phyloP scores from a whole-genome alignment of 768 basidiomycete genomes.

The Boletus sp. region DNA sequence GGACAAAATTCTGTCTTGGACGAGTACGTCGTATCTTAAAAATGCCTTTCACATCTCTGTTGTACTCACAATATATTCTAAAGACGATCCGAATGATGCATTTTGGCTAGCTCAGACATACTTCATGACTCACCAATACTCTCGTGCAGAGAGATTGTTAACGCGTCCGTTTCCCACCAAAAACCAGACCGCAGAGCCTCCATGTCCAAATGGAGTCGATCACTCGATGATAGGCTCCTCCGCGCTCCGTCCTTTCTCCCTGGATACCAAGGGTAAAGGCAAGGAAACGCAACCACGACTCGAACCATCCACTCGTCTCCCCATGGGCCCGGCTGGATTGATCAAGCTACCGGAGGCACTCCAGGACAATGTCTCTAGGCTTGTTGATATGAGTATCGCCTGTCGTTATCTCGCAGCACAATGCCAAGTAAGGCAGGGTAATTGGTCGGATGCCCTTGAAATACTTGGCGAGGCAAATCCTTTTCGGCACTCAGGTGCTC shows the following conservation, averaged over 20 bases:
- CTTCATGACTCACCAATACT: constrained; percentile 94
- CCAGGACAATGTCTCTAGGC: constrained; percentile 64
- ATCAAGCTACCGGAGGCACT: constrained; percentile 65
- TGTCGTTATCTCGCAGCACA: constrained; percentile 97
- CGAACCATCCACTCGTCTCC: constrained; percentile 51
- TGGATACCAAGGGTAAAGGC: constrained; percentile 56
- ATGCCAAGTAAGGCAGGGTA: constrained; percentile 88
- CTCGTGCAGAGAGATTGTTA: constrained; percentile 88
- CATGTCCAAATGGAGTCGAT: constrained; percentile 27
- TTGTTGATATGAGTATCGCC: constrained; percentile 93
- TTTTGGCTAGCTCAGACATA: constrained; percentile 99
- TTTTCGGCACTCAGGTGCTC: constrained; percentile 66
- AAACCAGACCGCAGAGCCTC: constrained; percentile 38
- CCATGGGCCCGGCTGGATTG: constrained; percentile 70
- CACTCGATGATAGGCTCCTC: constrained; percentile 22
- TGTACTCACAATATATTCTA: constrained; percentile 1
- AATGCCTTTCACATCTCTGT: constrained; percentile 1
- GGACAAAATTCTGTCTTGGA: constrained; percentile 94
- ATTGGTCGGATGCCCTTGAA: constrained; percentile 89
- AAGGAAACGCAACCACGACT: constrained; percentile 47
- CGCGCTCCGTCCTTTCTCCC: constrained; percentile 43
- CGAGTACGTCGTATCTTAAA: constrained; percentile 58
- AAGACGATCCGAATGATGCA: constrained; percentile 95
- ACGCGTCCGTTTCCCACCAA: constrained; percentile 77
- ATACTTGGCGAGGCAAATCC: constrained; percentile 93